Percentiles rank a stretch among this genome's conserved stretches.
These are phyloP conservation scores for Dittrichia graveolens DNA, from an alignment of 129 eudicot genomes.

Conservation along the genomic window DNA sequence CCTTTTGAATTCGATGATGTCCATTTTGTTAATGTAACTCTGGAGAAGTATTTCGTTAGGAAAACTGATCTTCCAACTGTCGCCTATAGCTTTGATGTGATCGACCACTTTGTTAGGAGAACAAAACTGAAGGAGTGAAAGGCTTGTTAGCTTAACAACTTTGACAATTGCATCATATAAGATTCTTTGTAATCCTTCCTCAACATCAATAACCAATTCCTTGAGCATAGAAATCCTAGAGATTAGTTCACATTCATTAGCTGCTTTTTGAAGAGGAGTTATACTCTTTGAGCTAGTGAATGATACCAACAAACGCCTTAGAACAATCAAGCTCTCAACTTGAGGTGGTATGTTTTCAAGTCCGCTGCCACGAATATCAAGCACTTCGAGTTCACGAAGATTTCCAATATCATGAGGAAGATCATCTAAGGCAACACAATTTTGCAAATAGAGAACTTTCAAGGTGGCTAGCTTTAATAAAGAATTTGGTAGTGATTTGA, in stretches of 20 bases:
- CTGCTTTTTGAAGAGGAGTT: constrained; percentile 8
- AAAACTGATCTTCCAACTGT: constrained; percentile 6
- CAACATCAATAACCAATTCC: constrained; percentile 33
- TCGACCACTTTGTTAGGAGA: constrained; percentile 24
- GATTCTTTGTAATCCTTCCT: constrained; percentile 2
- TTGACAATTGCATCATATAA: constrained; percentile 3
- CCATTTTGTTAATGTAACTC: constrained; percentile 1
- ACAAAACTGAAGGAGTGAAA: constrained; percentile 25
- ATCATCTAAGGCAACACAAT: constrained; percentile 25
- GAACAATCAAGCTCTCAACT: constrained; percentile 9
- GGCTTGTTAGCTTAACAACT: not conserved
- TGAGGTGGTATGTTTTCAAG: constrained; percentile 27
- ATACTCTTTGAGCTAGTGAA: constrained; percentile 6
- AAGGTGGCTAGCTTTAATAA: not conserved
- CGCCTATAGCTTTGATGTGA: constrained; percentile 21
- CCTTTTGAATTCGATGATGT: not conserved
- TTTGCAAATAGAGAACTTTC: constrained; percentile 37
- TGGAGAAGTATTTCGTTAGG: constrained; percentile 12
- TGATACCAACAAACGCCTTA: constrained; percentile 33
- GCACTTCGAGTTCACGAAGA: constrained; percentile 37
- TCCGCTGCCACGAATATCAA: constrained; percentile 37
- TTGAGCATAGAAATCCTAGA: constrained; percentile 16
- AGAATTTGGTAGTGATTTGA: constrained; percentile 34
- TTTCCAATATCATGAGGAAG: constrained; percentile 31
- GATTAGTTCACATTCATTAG: constrained; percentile 8